Evolutionary conservation across 495 filamentous ascomycete species (phyloP).

Genomic region (Penicillium robsamsonii): DNA sequence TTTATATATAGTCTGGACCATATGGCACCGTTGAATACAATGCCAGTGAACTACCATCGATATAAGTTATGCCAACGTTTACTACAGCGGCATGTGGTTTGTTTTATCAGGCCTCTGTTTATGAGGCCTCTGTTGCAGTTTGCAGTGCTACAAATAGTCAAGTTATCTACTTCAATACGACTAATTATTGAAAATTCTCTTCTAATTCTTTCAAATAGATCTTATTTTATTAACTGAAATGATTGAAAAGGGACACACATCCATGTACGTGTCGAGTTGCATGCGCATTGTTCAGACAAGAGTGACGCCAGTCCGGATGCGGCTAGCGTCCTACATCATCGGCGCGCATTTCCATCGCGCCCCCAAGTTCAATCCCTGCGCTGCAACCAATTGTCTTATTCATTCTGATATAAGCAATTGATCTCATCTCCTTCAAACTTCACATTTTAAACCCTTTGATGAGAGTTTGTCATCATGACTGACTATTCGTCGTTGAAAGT

Average conservation of each 20-base stretch:
- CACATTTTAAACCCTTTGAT: neutral
- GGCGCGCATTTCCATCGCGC: conserved; percentile 31
- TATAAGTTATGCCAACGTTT: neutral
- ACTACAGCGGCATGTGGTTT: neutral
- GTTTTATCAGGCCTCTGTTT: neutral
- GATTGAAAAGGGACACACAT: neutral
- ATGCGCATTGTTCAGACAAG: neutral
- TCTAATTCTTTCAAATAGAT: neutral
- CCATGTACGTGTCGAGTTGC: neutral
- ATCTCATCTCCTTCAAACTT: neutral
- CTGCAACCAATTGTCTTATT: conserved; percentile 1
- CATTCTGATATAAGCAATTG: neutral
- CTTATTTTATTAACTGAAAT: neutral
- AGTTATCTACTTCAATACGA: neutral
- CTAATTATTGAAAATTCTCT: neutral
- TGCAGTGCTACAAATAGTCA: neutral
- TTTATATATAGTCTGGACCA: conserved; percentile 10
- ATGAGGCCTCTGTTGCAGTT: neutral
- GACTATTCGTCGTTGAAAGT: conserved; percentile 56
- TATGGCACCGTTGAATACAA: conserved; percentile 10
- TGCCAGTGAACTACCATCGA: neutral
- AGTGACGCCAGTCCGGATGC: conserved; percentile 15
- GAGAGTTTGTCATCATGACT: conserved; percentile 32
- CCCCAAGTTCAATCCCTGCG: conserved; percentile 25
- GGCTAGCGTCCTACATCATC: conserved; percentile 33